Conservation (phyloP, 2,329 filamentous ascomycete genomes). For the Ophiostoma piceae region DNA sequence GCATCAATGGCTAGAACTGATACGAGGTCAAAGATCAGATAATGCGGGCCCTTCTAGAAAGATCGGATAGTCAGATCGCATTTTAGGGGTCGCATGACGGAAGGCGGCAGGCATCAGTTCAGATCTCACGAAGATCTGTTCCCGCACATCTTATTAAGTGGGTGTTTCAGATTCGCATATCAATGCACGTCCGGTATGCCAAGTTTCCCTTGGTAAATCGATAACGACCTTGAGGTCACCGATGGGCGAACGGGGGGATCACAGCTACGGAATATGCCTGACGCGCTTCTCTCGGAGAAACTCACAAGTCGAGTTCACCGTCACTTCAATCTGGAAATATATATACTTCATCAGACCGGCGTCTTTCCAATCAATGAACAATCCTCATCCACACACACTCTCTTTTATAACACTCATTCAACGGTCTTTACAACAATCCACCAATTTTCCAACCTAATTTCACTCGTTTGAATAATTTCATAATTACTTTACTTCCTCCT, state of each 20-base stretch:
- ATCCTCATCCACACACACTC: neutral
- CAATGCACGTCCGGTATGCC: neutral
- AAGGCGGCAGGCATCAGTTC: neutral
- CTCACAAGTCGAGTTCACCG: neutral
- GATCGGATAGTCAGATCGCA: neutral
- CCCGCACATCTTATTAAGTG: conserved; percentile 9
- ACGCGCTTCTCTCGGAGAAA: no score
- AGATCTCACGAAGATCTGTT: neutral
- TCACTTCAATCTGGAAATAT: neutral
- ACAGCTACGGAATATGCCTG: neutral
- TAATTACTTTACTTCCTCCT: no score
- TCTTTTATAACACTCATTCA: neutral
- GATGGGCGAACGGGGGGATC: neutral
- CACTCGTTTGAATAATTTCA: neutral
- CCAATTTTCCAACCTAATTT: neutral
- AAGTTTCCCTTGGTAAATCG: neutral
- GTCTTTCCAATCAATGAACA: neutral
- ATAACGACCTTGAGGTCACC: neutral
- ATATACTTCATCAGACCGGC: neutral
- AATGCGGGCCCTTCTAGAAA: neutral
- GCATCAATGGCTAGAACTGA: neutral
- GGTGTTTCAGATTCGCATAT: conserved; percentile 1
- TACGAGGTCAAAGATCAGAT: neutral
- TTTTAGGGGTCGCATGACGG: neutral
- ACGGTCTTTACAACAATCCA: neutral